A percentile compares a stretch with the other conserved stretches of the same genome.
Conservation (phyloP, 1,284 basidiomycete genomes). For the Thecaphora frezii region DNA sequence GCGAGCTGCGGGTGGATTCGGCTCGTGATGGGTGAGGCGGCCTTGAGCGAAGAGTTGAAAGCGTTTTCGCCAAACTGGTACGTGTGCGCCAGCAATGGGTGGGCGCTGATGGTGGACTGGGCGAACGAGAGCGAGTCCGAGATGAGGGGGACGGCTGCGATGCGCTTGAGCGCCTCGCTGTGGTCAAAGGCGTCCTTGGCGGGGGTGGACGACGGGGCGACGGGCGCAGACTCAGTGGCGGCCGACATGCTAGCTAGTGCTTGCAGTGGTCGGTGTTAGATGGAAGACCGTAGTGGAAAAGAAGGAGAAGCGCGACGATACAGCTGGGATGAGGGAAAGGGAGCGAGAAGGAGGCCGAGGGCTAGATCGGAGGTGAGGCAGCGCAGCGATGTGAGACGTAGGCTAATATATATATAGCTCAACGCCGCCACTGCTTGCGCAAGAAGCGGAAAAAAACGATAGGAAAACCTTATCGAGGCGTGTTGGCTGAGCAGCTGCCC, state of each 20-base stretch:
- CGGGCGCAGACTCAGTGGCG: conserved; percentile 33
- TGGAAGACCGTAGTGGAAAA: no score
- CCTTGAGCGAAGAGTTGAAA: conserved; percentile 37
- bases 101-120: conserved; percentile 45
- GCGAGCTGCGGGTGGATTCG: conserved; percentile 51
- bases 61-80: conserved; percentile 46
- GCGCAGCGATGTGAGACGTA: no score
- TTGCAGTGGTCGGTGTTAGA: no score
- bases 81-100: conserved; percentile 44
- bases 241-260: conserved; percentile 18
- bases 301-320: no score
- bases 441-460: no score
- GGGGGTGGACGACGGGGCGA: conserved; percentile 24
- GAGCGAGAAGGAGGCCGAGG: no score
- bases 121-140: conserved; percentile 46
- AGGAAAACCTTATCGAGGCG: no score
- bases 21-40: conserved; percentile 46
- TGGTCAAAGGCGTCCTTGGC: conserved; percentile 34
- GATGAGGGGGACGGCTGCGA: conserved; percentile 47
- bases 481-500: no score
- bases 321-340: no score
- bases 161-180: conserved; percentile 43
- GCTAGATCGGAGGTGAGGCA: no score
- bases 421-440: no score
- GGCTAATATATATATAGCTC: no score